These are phyloP conservation scores for Suhomyces emberorum DNA, from an alignment of 805 yeast species.

Conservation along the genomic window DNA sequence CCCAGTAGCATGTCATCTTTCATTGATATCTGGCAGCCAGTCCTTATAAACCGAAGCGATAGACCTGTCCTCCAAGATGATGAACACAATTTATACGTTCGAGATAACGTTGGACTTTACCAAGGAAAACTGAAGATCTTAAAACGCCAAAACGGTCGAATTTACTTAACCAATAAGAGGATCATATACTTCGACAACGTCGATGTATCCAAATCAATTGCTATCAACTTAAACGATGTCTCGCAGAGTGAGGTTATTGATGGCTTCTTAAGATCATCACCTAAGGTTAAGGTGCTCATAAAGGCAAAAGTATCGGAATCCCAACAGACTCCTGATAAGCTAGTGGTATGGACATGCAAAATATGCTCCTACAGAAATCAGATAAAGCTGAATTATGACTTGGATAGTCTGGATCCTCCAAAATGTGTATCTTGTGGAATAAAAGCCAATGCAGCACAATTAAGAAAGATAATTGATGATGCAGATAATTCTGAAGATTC, in stretches of 20 bases:
- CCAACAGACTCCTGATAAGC: background rate
- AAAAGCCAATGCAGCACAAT: constrained; percentile 12
- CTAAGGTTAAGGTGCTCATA: constrained; percentile 55
- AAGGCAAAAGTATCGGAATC: constrained; percentile 4
- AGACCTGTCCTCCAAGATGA: constrained; percentile 34
- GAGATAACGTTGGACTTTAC: constrained; percentile 64
- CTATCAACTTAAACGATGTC: constrained; percentile 44
- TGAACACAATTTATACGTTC: constrained; percentile 33
- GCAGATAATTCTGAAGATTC: background rate
- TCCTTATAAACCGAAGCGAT: constrained; percentile 35
- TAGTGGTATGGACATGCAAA: constrained; percentile 70
- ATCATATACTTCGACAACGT: constrained; percentile 67
- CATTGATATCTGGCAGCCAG: constrained; percentile 32
- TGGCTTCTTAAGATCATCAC: constrained; percentile 72
- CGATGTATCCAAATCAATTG: constrained; percentile 43
- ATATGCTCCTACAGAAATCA: constrained; percentile 76
- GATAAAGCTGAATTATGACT: constrained; percentile 15
- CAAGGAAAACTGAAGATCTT: constrained; percentile 67
- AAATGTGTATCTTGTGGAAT: constrained; percentile 42
- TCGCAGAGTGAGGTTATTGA: constrained; percentile 36
- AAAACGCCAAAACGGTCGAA: constrained; percentile 68
- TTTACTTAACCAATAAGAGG: constrained; percentile 72
- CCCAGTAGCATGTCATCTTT: constrained; percentile 5
- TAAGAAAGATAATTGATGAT: constrained; percentile 12
- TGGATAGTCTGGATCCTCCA: constrained; percentile 22